Conservation (phyloP, 768 basidiomycete species). For the Rhodotorula sphaerocarpa region DNA sequence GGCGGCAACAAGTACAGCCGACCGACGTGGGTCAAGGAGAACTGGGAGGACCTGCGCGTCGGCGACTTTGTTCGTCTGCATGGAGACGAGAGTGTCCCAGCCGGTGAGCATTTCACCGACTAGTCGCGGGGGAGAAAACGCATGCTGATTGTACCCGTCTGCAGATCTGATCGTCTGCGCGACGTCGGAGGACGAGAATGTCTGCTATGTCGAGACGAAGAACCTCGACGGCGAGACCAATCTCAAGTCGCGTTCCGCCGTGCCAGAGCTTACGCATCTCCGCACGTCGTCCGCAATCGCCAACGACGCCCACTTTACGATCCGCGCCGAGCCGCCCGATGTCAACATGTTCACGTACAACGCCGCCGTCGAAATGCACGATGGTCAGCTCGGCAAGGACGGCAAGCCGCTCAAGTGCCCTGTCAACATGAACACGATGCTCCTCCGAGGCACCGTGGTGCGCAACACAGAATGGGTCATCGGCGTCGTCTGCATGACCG, state of each 20-base stretch:
- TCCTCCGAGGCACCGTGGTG: conserved; percentile 87
- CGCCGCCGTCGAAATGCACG: conserved; percentile 59
- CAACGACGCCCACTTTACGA: conserved; percentile 52
- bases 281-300: conserved; percentile 51
- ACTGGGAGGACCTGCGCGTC: conserved; percentile 57
- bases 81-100: conserved; percentile 75
- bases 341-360: conserved; percentile 86
- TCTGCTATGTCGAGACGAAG: conserved; percentile 49
- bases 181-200: conserved; percentile 49
- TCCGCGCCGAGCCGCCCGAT: conserved; percentile 86
- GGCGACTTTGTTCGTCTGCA: conserved; percentile 85
- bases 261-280: conserved; percentile 64
- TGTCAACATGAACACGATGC: conserved; percentile 68
- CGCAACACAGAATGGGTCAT: conserved; percentile 91
- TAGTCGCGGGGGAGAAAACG: too few relatives aligned
- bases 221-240: conserved; percentile 96
- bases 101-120: conserved; percentile 49
- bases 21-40: conserved; percentile 44
- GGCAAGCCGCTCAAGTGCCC: conserved; percentile 48
- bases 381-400: conserved; percentile 45
- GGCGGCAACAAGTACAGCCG: background rate
- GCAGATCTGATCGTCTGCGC: conserved; percentile 47
- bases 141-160: background rate
- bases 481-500: conserved; percentile 85
- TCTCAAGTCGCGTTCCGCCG: conserved; percentile 82